A percentile compares a stretch with the other conserved stretches of the same genome.
Evolutionary conservation across 2,329 filamentous ascomycete species (phyloP).

Genomic region (Ceratocystis papillata): DNA sequence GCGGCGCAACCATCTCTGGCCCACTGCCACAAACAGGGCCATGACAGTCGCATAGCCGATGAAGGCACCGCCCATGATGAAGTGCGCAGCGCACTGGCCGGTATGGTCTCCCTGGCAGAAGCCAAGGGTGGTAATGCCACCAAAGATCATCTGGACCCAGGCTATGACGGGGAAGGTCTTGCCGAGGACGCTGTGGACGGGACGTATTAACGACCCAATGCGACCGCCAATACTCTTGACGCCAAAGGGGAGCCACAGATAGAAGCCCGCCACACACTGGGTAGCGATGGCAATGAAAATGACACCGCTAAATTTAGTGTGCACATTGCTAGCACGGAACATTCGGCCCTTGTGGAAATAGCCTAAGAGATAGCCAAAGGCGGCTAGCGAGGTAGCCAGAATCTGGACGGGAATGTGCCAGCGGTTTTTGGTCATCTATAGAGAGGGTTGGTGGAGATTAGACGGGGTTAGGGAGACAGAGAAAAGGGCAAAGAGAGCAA

Average conservation of each 20-base stretch:
- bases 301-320: conserved; percentile 67
- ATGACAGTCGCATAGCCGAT: conserved; percentile 86
- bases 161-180: conserved; percentile 76
- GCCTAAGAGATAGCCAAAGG: conserved; percentile 81
- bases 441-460: not conserved
- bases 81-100: conserved; percentile 89
- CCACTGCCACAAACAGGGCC: conserved; percentile 74
- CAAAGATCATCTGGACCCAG: conserved; percentile 94
- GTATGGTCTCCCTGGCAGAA: conserved; percentile 88
- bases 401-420: conserved; percentile 91
- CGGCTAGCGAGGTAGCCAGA: conserved; percentile 60
- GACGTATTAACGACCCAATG: conserved; percentile 61
- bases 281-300: conserved; percentile 68
- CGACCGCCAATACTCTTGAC: conserved; percentile 71
- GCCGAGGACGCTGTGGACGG: conserved; percentile 68
- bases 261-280: conserved; percentile 72
- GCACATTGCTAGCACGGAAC: conserved; percentile 64
- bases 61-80: conserved; percentile 97
- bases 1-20: conserved; percentile 73
- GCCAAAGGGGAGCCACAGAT: conserved; percentile 71
- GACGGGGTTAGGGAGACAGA: not conserved
- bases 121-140: conserved; percentile 80
- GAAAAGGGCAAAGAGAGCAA: not conserved
- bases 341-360: conserved; percentile 83
- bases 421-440: conserved; percentile 71